Evolutionary conservation across 768 basidiomycete species (phyloP).

Genomic region (Naganishia kalamii): DNA sequence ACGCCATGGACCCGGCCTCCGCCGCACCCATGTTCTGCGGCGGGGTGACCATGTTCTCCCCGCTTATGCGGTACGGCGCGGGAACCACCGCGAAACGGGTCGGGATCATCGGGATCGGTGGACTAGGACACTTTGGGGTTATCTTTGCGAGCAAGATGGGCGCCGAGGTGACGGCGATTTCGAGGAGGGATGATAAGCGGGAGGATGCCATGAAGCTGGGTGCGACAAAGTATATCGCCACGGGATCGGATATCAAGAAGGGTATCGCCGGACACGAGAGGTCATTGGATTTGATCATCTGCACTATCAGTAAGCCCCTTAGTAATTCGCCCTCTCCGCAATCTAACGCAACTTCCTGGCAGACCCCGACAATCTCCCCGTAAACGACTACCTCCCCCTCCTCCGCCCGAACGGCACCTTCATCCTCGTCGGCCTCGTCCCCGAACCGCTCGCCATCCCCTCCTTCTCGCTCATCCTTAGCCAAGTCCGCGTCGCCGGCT

Average conservation of each 20-base stretch:
- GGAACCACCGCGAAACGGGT: slow-evolving; percentile 47
- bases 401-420: slow-evolving; percentile 52
- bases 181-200: slow-evolving; percentile 52
- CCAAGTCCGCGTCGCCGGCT: background rate
- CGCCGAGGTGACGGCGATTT: slow-evolving; percentile 54
- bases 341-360: background rate
- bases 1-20: background rate
- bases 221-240: background rate
- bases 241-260: background rate
- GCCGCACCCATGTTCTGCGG: slow-evolving; percentile 58
- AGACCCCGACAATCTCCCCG: background rate
- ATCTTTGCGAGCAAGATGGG: background rate
- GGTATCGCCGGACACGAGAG: background rate
- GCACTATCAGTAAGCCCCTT: background rate
- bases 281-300: slow-evolving; percentile 7
- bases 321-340: slow-evolving; percentile 42
- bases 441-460: background rate
- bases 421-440: too few species aligned
- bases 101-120: slow-evolving; percentile 58
- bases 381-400: slow-evolving; percentile 40
- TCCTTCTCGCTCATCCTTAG: background rate
- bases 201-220: slow-evolving; percentile 51
- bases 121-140: slow-evolving; percentile 39
- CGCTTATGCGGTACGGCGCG: slow-evolving; percentile 51
- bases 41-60: slow-evolving; percentile 56